Evolutionary conservation across 805 yeast species (phyloP).

Genomic region (Vanderwaltozyma yarrowii): DNA sequence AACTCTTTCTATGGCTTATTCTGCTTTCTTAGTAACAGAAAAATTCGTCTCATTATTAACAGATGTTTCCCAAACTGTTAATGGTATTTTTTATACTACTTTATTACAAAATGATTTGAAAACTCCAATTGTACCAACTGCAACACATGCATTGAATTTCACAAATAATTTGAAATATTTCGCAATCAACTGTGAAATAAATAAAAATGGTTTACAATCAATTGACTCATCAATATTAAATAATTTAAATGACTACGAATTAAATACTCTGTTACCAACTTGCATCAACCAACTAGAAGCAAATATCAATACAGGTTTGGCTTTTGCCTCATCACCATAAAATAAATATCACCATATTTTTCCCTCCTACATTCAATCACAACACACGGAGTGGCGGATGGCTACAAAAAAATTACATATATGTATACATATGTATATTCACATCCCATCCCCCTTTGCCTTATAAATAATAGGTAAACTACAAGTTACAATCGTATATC

Average conservation of each 20-base stretch:
- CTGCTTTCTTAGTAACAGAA: slow-evolving; percentile 67
- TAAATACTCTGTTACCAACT: slow-evolving; percentile 27
- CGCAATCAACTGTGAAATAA: slow-evolving; percentile 53
- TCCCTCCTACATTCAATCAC: too few species aligned
- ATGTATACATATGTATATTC: too few species aligned
- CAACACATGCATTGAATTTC: slow-evolving; percentile 8
- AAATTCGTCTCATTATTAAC: not conserved
- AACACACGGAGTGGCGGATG: too few species aligned
- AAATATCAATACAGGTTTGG: slow-evolving; percentile 16
- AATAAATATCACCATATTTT: too few species aligned
- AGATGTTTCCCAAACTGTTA: not conserved
- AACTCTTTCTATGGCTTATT: slow-evolving; percentile 78
- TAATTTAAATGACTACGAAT: slow-evolving; percentile 41
- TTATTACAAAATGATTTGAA: not conserved
- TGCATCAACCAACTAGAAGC: slow-evolving; percentile 17
- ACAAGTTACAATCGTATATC: too few species aligned
- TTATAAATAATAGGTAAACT: too few species aligned
- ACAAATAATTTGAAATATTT: slow-evolving; percentile 33
- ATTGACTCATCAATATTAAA: slow-evolving; percentile 46
- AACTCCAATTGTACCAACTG: slow-evolving; percentile 12
- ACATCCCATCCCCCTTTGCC: too few species aligned
- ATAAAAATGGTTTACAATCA: slow-evolving; percentile 42
- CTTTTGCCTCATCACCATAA: not conserved
- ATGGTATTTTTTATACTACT: slow-evolving; percentile 1
- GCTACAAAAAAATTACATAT: too few species aligned